These are phyloP conservation scores for Simmondsia chinensis DNA, from an alignment of 148 eudicot species.

Conservation along the genomic window DNA sequence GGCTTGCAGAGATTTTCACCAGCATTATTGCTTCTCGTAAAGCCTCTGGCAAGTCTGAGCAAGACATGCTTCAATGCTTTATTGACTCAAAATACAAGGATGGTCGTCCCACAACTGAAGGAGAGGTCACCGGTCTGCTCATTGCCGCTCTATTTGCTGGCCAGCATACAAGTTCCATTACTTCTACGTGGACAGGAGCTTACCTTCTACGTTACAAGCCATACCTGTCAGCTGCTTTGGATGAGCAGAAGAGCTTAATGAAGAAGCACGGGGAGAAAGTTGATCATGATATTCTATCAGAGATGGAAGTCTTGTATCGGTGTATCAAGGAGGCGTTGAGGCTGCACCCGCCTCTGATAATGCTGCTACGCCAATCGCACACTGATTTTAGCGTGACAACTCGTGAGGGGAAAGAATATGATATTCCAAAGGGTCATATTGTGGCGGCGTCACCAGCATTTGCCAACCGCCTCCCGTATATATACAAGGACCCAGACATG, in stretches of 20 bases:
- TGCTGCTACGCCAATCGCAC: constrained; percentile 81
- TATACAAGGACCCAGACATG: constrained; percentile 63
- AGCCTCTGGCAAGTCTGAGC: constrained; percentile 47
- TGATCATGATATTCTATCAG: constrained; percentile 74
- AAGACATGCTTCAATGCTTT: constrained; percentile 88
- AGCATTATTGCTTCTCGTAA: constrained; percentile 64
- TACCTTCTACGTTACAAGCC: constrained; percentile 57
- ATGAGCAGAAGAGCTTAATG: constrained; percentile 59
- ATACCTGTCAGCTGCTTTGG: constrained; percentile 40
- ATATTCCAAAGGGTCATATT: constrained; percentile 92
- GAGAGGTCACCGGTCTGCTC: constrained; percentile 84
- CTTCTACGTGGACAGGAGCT: constrained; percentile 94
- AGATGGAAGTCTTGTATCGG: constrained; percentile 74
- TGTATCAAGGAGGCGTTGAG: constrained; percentile 95
- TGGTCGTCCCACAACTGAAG: constrained; percentile 73
- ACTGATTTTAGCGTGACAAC: constrained; percentile 74
- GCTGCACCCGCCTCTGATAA: constrained; percentile 89
- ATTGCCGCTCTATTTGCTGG: constrained; percentile 97
- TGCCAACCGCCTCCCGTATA: constrained; percentile 79
- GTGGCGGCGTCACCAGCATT: constrained; percentile 97
- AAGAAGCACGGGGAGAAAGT: constrained; percentile 58
- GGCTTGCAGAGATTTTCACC: constrained; percentile 57
- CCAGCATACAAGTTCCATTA: constrained; percentile 93
- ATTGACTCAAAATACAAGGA: constrained; percentile 94
- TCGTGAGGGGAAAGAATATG: constrained; percentile 78